Evolutionary conservation across 73 alveolate species (phyloP).

Genomic region (Stentor roeselii): DNA sequence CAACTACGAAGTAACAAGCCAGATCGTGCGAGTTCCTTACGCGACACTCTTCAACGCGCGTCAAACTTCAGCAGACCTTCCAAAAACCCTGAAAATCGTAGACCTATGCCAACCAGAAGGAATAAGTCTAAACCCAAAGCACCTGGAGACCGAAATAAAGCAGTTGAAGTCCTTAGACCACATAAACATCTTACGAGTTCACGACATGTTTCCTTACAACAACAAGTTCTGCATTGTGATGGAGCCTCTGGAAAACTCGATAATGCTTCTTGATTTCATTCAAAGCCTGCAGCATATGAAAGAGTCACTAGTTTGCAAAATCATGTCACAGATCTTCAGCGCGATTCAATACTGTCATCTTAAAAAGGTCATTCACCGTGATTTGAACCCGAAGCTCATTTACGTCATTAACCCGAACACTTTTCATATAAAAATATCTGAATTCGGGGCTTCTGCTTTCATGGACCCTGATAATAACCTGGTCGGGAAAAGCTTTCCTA

Average conservation of each 20-base stretch:
- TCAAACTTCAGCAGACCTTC: not conserved
- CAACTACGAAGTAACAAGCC: not conserved
- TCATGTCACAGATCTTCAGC: not conserved
- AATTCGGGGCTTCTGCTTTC: not conserved
- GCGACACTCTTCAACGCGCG: not conserved
- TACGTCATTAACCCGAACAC: not conserved
- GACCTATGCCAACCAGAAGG: not conserved
- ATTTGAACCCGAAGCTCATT: not conserved
- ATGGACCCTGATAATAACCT: not conserved
- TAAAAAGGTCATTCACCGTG: not conserved
- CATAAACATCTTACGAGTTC: not conserved
- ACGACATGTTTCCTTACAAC: not conserved
- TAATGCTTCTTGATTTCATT: not conserved
- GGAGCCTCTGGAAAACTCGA: not conserved
- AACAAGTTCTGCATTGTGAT: not conserved
- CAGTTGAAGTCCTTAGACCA: not conserved
- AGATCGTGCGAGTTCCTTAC: not conserved
- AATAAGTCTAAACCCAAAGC: not conserved
- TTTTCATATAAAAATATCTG: not conserved
- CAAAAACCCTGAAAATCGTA: not conserved
- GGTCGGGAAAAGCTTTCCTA: not conserved
- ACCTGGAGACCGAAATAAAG: not conserved
- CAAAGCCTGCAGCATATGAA: not conserved
- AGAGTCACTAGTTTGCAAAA: not conserved
- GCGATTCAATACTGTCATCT: not conserved